Evolutionary conservation across 108 stramenopile species (phyloP).

Genomic region (Cyclotella sp.): DNA sequence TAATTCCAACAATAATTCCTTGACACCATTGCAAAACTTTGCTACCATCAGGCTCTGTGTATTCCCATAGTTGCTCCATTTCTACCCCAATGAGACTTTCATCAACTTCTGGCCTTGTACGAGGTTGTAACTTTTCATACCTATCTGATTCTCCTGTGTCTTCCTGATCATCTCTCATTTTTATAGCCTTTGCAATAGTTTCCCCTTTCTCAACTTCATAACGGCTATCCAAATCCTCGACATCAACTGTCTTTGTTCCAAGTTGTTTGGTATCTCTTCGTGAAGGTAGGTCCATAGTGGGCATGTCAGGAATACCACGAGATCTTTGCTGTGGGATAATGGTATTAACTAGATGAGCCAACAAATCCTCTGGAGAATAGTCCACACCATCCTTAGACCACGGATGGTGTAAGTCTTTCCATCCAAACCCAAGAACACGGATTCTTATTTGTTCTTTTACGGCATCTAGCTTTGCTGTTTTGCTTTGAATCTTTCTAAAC

Average conservation of each 20-base stretch:
- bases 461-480: slow-evolving; percentile 4
- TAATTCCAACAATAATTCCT: no score
- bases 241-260: not conserved
- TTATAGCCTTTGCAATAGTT: not conserved
- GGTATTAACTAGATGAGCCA: not conserved
- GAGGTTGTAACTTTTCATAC: slow-evolving; percentile 4
- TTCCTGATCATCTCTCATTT: slow-evolving; percentile 1
- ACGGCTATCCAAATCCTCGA: not conserved
- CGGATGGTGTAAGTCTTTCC: no score
- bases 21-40: no score
- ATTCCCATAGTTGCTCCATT: no score
- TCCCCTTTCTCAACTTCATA: not conserved
- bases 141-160: not conserved
- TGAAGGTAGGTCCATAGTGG: not conserved
- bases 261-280: not conserved
- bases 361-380: not conserved
- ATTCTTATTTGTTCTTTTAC: slow-evolving; percentile 20
- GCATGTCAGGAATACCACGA: not conserved
- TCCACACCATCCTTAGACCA: slow-evolving; percentile 3
- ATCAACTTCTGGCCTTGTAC: no score
- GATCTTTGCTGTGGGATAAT: not conserved
- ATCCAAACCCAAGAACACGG: not conserved
- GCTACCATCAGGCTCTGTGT: no score
- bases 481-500: not conserved
- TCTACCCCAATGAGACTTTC: no score